Conservation (phyloP, 164 flowering plant species). For the Stephania yunnanensis region DNA sequence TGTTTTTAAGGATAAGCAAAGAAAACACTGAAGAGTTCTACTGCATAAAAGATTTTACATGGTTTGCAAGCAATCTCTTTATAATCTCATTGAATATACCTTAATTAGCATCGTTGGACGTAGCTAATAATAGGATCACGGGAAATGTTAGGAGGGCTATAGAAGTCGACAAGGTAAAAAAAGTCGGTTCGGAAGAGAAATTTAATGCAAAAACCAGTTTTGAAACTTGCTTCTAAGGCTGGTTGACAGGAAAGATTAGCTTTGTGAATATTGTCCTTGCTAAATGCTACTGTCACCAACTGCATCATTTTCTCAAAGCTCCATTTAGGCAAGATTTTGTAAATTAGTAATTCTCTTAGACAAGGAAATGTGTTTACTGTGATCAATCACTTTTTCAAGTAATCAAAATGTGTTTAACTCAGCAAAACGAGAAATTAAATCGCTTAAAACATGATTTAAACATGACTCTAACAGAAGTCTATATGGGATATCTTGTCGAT, state of each 20-base stretch:
- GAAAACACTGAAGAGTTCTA: not conserved
- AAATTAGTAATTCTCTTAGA: not conserved
- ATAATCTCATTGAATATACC: not conserved
- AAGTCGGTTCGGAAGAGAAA: constrained; percentile 17
- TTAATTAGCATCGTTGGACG: constrained; percentile 24
- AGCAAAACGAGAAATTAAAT: no score
- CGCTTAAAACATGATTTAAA: not conserved
- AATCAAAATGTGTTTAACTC: not conserved
- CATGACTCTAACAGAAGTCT: not conserved
- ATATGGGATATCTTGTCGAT: not conserved
- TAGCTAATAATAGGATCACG: constrained; percentile 28
- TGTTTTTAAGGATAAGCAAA: not conserved
- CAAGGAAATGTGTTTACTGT: not conserved
- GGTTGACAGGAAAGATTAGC: constrained; percentile 8
- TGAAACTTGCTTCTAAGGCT: constrained; percentile 1
- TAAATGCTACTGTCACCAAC: not conserved
- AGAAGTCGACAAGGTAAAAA: constrained; percentile 47
- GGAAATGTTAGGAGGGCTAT: constrained; percentile 31
- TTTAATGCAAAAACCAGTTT: constrained; percentile 14
- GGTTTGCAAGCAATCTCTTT: not conserved
- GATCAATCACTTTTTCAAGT: not conserved
- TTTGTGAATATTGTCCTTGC: constrained; percentile 1
- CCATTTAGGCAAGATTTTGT: not conserved
- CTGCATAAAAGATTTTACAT: not conserved
- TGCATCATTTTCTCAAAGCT: constrained; percentile 1